Evolutionary conservation across 345 rosid species (phyloP), one percentile per base, ranked within the genome.

Genomic region (Nephelium lappaceum): DNA sequence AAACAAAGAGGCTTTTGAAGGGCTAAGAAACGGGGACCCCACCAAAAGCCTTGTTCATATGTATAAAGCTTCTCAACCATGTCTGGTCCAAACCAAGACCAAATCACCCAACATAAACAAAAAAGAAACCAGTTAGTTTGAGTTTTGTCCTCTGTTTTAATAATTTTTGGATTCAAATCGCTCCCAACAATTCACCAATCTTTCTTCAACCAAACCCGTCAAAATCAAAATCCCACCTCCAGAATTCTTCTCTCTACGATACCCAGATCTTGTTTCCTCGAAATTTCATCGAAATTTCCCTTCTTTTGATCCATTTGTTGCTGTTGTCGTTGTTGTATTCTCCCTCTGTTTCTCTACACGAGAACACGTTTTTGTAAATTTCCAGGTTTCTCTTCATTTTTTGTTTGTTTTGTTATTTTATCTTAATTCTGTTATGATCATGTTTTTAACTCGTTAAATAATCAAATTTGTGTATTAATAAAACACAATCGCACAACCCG

Each of bases 221-320:
- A 24, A 83, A 82, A 83, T 82, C 75, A 66, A 80, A 73, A 78
- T 65, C 85, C 83, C 89, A 68, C 53, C 70, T 81, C 71, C 70
- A 39, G 14, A 87, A 83, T 8, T 78, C 86, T 47, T 63, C 79
- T 69, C 77, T 85, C 78, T 77, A 71, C 81, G 69, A 76, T 84
- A 77, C 89, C 90, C 89, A 83, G 84, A 83, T 86, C 87, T 85
- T 78, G 77, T 39, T 78, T 81, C 90, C 78, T 15, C 62, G 14
- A 51, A 23, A 25, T 77, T 81, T 71, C 47, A 67, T 81, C 73
- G 11, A 71, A 78, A 0, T 36, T 75, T 74, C 6, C 12, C 11
- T 51, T 39, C 1, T 21, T 78, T 79, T 61, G 27, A 45, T 77
- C 42, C 31, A 38, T 25, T 67, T 70, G 57, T 14, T 49, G 27